Conservation (phyloP, 2,329 filamentous ascomycete species). For the Chrysoporthe deuterocubensis region DNA sequence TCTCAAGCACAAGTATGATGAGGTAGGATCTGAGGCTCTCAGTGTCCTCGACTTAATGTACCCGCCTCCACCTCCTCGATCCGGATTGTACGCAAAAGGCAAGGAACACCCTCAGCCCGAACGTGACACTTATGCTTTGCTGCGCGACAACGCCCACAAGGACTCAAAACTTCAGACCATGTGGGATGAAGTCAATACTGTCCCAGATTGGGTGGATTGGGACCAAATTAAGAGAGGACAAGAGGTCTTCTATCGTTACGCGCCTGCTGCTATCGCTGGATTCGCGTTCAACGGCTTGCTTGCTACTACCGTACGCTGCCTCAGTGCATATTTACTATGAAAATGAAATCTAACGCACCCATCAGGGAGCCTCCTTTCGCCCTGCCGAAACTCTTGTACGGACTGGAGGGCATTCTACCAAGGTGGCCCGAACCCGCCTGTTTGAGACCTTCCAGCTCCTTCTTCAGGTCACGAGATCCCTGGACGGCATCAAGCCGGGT, state of each 20-base stretch:
- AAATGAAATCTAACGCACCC: slow-evolving; percentile 46
- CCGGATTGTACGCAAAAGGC: slow-evolving; percentile 4
- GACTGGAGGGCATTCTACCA: slow-evolving; percentile 69
- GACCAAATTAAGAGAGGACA: slow-evolving; percentile 66
- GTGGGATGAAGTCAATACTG: slow-evolving; percentile 61
- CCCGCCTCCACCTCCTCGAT: slow-evolving; percentile 9
- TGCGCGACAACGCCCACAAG: slow-evolving; percentile 48
- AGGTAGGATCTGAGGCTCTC: slow-evolving; percentile 6
- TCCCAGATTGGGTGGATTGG: slow-evolving; percentile 72
- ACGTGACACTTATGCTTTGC: slow-evolving; percentile 19
- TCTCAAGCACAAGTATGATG: slow-evolving; percentile 7
- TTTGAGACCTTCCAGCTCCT: slow-evolving; percentile 49
- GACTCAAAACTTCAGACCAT: slow-evolving; percentile 52
- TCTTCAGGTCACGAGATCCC: slow-evolving; percentile 63
- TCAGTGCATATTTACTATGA: no score
- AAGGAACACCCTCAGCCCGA: slow-evolving; percentile 19
- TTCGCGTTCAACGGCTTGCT: slow-evolving; percentile 44
- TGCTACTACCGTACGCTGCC: slow-evolving; percentile 32
- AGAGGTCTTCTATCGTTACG: slow-evolving; percentile 67
- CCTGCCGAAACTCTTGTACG: slow-evolving; percentile 64
- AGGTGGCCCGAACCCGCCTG: slow-evolving; percentile 61
- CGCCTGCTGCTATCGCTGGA: slow-evolving; percentile 61
- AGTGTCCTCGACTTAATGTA: not conserved
- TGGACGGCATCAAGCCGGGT: slow-evolving; percentile 63
- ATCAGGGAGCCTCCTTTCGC: slow-evolving; percentile 49